Evolutionary conservation across 176 grass and related monocot species (phyloP), one percentile per base, ranked within the genome.

Genomic region (Aegilops speltoides): DNA sequence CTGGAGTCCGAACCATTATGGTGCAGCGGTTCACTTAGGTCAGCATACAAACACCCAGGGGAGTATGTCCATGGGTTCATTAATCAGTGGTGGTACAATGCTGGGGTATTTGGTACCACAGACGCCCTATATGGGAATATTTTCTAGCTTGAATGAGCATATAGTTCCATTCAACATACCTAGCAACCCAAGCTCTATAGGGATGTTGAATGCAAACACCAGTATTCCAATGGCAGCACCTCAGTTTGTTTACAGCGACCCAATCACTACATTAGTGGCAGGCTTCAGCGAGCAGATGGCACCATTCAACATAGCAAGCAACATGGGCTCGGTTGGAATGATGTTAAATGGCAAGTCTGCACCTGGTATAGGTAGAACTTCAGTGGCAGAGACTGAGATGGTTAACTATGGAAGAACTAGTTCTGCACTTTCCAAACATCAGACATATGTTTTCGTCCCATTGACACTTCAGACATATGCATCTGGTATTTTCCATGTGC

Each of bases 281-380:
- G 26, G 25, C 78, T 48, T 80, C 9, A 15, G 14, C 20, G 16
- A 78, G 3, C 74, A 92, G 15, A 32, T 68, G 56, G 50, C 33
- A 2, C 45, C 43, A n/a, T 83, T 63, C 29, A 79, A 73, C 68
- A 84, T 86, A 14, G 61, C 34, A 86, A 73, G 71, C 32, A 66
- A 40, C 43, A 63, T 8, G 20, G 80, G 29, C 7, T 32, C 83
- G 71, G 14, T 16, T 34, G 74, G 69, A 9, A 81, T 41, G 78
- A 24, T 12, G 10, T 19, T 15, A 28, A 40, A 74, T 46, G 61
- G 16, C 41, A 80, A 79, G 75, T 70, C 28, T 25, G 5, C 77
- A 62, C 28, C 65, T 29, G 22, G 16, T 65, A 5, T 0, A 41
- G 22, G 40, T 7, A 38, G 22, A 56, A 56, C 6, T 56, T 43